Evolutionary conservation across 495 filamentous ascomycete genomes (phyloP), one percentile per base, ranked within the genome.

Genomic region (Penicillium salamii): DNA sequence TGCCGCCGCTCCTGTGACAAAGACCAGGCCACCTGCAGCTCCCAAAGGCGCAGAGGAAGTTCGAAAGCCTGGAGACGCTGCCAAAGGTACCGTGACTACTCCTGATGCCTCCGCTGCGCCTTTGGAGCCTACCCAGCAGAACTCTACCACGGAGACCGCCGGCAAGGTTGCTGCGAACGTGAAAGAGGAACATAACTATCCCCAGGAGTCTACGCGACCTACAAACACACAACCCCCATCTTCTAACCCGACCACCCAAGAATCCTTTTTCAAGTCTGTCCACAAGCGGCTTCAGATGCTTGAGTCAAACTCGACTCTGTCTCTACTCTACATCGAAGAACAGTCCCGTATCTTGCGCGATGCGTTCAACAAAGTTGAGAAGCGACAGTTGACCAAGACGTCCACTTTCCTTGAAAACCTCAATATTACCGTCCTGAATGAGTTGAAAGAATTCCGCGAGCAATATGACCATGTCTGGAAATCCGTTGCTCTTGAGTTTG

Each of bases 381-480:
- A 88, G 57, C 83, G 87, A 18, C 93, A 98, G 61, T 74, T 95
- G 26, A 72, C 80, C 24, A 95, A 93, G 62, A 90, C 91, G 6
- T 84, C 82, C 26, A 76, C 72, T 7, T 96, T 97, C 64, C 77
- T 98, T 18, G 82, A 90, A 55, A 83, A 78, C 14, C 75, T 98
- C 12, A 97, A 98, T 66, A 75, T 76, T 17, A 96, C 91, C 0
- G 91, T 97, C 8, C 74, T 93, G n/a, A 78, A 77, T 20, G 93
- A 97, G 62, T 75, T 98, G 17, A 84, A 82, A 52, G 82, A 82
- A 42, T 90, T 93, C 52, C 73, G 87, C 52, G 78, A 82, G 36
- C 88, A 95, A 57, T 97, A 98, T 69, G 95, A 98, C 58, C 89
- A 96, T 57, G 85, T 97, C 18, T 96, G 93, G 90, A 92, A 95